A percentile compares a stretch with the other conserved stretches of the same genome.
Conservation (phyloP, 192 early-diverging fungal species). For the Geranomyces variabilis region DNA sequence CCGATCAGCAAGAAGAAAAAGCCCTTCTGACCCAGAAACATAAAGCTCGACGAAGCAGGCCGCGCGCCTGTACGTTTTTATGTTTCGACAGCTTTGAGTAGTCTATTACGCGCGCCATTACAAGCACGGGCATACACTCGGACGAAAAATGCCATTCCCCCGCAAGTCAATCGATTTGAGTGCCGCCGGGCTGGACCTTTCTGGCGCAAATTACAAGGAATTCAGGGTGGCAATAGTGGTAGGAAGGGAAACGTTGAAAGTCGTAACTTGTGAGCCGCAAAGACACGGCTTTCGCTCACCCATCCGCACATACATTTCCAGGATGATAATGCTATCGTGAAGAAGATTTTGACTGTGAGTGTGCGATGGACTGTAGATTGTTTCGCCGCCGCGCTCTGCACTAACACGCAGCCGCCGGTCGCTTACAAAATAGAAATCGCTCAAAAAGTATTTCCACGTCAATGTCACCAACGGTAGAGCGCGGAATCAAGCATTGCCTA, state of each 20-base stretch:
- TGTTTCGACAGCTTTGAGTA: too few relatives aligned
- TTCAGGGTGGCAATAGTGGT: slow-evolving; percentile 22
- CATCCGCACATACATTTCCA: neutral
- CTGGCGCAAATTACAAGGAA: neutral
- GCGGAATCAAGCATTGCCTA: too few relatives aligned
- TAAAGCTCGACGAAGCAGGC: too few relatives aligned
- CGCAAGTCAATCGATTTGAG: neutral
- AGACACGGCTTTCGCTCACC: too few relatives aligned
- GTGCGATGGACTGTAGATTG: neutral
- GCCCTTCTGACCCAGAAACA: too few relatives aligned
- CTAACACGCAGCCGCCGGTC: neutral
- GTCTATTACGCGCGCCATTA: too few relatives aligned
- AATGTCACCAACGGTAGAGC: slow-evolving; percentile 11
- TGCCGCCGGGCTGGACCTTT: neutral
- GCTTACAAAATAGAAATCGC: slow-evolving; percentile 10
- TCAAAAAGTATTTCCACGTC: slow-evolving; percentile 9
- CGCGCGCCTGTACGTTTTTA: too few relatives aligned
- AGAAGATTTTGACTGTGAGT: slow-evolving; percentile 19
- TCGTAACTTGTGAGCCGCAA: too few relatives aligned
- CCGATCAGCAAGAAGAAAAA: too few relatives aligned
- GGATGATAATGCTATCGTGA: slow-evolving; percentile 22
- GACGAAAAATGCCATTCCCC: too few relatives aligned
- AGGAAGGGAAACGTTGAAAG: too few relatives aligned
- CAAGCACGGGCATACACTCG: too few relatives aligned
- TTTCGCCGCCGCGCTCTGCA: neutral